These are phyloP conservation scores for Pugionium cornutum DNA, from an alignment of 345 rosid species.

Conservation along the genomic window DNA sequence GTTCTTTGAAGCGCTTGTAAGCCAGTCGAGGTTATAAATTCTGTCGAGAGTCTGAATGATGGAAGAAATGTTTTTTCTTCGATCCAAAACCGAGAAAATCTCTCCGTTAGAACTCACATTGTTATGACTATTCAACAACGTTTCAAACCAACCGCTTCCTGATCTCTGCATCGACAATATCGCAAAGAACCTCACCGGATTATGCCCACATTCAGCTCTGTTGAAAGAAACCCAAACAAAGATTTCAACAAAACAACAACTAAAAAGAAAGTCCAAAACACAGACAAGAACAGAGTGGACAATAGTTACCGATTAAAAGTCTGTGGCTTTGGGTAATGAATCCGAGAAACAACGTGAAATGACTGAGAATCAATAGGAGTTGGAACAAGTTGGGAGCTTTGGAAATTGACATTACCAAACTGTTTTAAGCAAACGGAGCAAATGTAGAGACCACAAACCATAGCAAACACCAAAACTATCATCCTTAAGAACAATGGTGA, in stretches of 20 bases:
- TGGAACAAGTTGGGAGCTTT: slow-evolving; percentile 50
- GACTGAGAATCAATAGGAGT: slow-evolving; percentile 33
- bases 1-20: slow-evolving; percentile 88
- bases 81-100: slow-evolving; percentile 64
- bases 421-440: slow-evolving; percentile 70
- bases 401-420: slow-evolving; percentile 45
- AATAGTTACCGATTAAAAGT: slow-evolving; percentile 72
- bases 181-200: slow-evolving; percentile 81
- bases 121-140: slow-evolving; percentile 83
- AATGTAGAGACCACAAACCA: slow-evolving; percentile 70
- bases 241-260: not conserved
- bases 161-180: slow-evolving; percentile 97
- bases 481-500: slow-evolving; percentile 72
- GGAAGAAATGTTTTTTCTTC: slow-evolving; percentile 66
- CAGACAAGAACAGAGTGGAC: not conserved
- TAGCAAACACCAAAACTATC: slow-evolving; percentile 65
- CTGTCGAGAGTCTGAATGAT: slow-evolving; percentile 66
- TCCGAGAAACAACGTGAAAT: slow-evolving; percentile 39
- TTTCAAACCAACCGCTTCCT: slow-evolving; percentile 98
- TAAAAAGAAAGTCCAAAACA: not conserved
- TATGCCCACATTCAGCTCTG: slow-evolving; percentile 76
- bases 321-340: slow-evolving; percentile 80
- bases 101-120: slow-evolving; percentile 97
- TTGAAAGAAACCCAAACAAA: slow-evolving; percentile 2
- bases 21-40: slow-evolving; percentile 90